Conservation (phyloP, 768 basidiomycete genomes). For the Mycena venus region DNA sequence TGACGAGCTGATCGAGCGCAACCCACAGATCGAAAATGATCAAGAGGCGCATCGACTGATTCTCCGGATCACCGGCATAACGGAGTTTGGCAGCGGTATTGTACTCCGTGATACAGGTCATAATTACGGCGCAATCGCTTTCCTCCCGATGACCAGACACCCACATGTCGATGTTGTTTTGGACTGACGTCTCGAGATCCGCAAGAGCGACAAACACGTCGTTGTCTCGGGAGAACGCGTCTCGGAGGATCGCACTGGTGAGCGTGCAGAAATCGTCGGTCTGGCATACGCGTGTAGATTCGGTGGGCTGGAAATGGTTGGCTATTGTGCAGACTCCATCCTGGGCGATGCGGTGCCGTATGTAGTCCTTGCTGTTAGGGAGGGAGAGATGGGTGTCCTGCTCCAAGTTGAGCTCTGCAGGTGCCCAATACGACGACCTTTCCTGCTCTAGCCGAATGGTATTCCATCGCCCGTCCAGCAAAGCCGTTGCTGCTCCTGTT, state of each 20-base stretch:
- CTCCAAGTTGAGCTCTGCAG: conserved; percentile 39
- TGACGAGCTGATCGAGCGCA: conserved; percentile 55
- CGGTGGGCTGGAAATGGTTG: background rate
- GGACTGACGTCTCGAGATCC: conserved; percentile 2
- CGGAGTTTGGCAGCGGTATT: conserved; percentile 36
- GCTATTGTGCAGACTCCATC: conserved; percentile 19
- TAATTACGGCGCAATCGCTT: conserved; percentile 40
- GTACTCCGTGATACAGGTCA: conserved; percentile 43
- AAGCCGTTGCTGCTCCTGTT: conserved; percentile 28
- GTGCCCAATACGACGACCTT: conserved; percentile 39
- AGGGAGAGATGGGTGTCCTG: conserved; percentile 52
- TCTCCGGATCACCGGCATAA: conserved; percentile 53
- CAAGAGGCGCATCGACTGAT: conserved; percentile 58
- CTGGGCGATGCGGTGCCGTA: conserved; percentile 32
- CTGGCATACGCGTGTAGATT: background rate
- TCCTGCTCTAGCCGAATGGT: conserved; percentile 41
- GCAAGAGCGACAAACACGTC: conserved; percentile 4
- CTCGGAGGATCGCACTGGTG: background rate
- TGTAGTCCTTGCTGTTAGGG: conserved; percentile 39
- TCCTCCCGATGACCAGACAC: background rate
- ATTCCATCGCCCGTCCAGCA: conserved; percentile 52
- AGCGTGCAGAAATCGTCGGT: background rate
- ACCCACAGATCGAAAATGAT: conserved; percentile 64
- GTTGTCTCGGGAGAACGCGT: background rate
- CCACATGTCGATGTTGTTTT: conserved; percentile 7